These are phyloP conservation scores for Aspergillus latus DNA, from an alignment of 2,329 filamentous ascomycete species.

Conservation along the genomic window DNA sequence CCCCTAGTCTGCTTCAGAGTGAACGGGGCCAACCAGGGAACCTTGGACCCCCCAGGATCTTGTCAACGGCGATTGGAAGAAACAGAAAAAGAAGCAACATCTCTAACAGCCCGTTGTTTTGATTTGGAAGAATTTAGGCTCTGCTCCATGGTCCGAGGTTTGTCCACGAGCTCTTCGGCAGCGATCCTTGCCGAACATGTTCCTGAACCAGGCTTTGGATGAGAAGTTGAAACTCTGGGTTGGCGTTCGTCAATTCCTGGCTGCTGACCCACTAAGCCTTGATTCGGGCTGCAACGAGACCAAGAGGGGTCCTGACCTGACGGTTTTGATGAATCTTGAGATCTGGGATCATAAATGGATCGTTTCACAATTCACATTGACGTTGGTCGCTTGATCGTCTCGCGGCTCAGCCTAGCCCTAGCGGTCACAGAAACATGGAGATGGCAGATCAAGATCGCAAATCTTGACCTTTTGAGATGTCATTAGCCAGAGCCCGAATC, in stretches of 20 bases:
- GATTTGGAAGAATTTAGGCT: not conserved
- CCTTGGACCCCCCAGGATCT: not conserved
- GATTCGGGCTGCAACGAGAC: not conserved
- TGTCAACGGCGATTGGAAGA: not conserved
- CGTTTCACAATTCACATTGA: not conserved
- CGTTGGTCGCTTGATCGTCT: slow-evolving; percentile 4
- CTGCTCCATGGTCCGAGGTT: not conserved
- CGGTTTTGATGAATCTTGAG: not conserved
- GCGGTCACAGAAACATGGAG: not conserved
- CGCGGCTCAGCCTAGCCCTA: not conserved
- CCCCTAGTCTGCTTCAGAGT: slow-evolving; percentile 8
- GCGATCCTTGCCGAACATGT: slow-evolving; percentile 20
- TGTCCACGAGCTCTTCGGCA: slow-evolving; percentile 4
- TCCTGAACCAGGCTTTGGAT: slow-evolving; percentile 12
- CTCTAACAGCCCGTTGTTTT: slow-evolving; percentile 1
- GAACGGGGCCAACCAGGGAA: not conserved
- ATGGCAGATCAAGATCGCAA: not conserved
- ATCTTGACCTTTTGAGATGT: not conserved
- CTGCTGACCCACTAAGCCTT: slow-evolving; percentile 12
- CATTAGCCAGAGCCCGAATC: no score
- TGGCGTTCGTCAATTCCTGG: slow-evolving; percentile 6
- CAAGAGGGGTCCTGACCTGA: not conserved
- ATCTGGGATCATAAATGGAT: slow-evolving; percentile 8
- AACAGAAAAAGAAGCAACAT: slow-evolving; percentile 7
- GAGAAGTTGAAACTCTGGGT: slow-evolving; percentile 3